These are phyloP conservation scores for Sinapis alba DNA, from an alignment of 441 rosid species.

Conservation along the genomic window DNA sequence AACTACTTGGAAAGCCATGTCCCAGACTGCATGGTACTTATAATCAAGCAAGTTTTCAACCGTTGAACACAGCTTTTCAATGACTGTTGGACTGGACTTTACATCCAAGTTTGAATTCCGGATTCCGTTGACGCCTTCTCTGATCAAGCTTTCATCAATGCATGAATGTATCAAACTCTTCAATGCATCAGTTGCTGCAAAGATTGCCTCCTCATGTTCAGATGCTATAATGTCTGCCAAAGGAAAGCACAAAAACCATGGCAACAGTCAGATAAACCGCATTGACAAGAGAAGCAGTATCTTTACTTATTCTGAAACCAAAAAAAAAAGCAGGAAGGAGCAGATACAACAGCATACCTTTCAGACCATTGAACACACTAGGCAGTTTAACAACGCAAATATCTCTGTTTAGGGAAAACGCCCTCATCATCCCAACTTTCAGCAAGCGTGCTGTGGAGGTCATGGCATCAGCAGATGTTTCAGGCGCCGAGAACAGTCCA, in stretches of 20 bases:
- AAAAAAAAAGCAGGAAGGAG: background rate
- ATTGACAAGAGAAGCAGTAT: constrained; percentile 8
- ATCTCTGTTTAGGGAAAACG: constrained; percentile 64
- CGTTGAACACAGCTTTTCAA: constrained; percentile 76
- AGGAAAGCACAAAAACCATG: constrained; percentile 24
- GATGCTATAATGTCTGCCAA: constrained; percentile 78
- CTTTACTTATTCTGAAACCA: background rate
- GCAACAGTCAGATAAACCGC: constrained; percentile 7
- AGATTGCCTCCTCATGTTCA: constrained; percentile 90
- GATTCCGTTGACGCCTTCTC: constrained; percentile 70
- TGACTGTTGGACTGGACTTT: constrained; percentile 65
- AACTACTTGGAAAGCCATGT: constrained; percentile 80
- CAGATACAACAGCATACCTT: constrained; percentile 54
- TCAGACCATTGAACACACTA: constrained; percentile 67
- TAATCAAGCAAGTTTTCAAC: constrained; percentile 85
- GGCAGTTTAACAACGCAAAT: constrained; percentile 76
- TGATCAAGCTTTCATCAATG: constrained; percentile 76
- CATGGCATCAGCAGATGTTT: constrained; percentile 73
- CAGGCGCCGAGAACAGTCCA: constrained; percentile 52
- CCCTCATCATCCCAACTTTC: constrained; percentile 77
- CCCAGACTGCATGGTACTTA: constrained; percentile 77
- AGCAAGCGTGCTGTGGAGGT: constrained; percentile 77
- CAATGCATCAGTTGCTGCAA: constrained; percentile 78
- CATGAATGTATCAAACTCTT: constrained; percentile 72
- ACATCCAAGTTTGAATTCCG: constrained; percentile 38